These are phyloP conservation scores for Erysimum cheiranthoides DNA, from an alignment of 345 rosid species.

Conservation along the genomic window DNA sequence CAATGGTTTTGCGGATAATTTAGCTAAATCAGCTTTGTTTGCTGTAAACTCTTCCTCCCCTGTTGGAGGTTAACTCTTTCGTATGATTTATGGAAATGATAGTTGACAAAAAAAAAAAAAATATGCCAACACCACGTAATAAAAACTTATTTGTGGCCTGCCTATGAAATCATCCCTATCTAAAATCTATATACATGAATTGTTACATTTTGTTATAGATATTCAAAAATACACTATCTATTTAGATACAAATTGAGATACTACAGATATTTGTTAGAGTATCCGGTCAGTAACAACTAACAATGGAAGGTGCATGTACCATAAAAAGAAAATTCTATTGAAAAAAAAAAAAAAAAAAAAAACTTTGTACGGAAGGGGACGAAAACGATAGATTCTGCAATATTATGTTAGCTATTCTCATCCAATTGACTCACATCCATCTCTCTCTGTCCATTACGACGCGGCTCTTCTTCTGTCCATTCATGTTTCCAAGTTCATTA, in stretches of 20 bases:
- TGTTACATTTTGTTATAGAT: background rate
- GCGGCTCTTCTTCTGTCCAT: conserved; percentile 17
- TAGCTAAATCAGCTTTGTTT: no score
- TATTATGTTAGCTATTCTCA: background rate
- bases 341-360: background rate
- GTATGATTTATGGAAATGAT: no score
- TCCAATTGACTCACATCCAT: conserved; percentile 9
- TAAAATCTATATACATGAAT: background rate
- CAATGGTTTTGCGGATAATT: no score
- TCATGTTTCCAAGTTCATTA: conserved; percentile 1
- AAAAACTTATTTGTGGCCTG: no score
- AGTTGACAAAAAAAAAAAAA: no score
- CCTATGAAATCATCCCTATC: background rate
- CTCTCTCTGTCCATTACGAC: conserved; percentile 6
- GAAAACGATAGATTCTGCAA: conserved; percentile 26
- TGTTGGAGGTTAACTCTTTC: no score
- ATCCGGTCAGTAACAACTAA: background rate
- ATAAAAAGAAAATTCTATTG: background rate
- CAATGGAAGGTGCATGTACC: background rate
- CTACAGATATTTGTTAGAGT: background rate
- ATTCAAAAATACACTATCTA: background rate
- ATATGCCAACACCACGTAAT: background rate
- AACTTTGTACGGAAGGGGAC: conserved; percentile 35
- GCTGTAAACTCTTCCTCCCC: no score
- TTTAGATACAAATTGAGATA: background rate